These are phyloP conservation scores for Marasmius fiardii DNA, from an alignment of 1,284 basidiomycete species.

Conservation along the genomic window DNA sequence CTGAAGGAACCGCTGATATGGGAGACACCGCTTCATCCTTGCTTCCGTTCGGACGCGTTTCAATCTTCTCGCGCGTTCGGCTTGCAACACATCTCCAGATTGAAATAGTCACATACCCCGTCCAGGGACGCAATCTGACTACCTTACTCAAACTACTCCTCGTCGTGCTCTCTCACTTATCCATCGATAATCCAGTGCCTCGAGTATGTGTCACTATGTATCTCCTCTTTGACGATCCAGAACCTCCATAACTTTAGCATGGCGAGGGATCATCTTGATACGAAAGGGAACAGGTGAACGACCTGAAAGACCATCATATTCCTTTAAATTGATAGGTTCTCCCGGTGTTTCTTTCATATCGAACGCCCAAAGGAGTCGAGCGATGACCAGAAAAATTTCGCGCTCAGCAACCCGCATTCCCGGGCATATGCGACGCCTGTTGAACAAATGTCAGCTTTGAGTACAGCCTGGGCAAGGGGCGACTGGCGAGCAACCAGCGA, in stretches of 20 bases:
- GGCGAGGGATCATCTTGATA: constrained; percentile 28
- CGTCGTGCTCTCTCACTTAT: too few relatives aligned
- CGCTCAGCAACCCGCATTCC: constrained; percentile 5
- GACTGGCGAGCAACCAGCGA: background rate
- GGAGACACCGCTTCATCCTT: too few relatives aligned
- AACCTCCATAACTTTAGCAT: background rate
- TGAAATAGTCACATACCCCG: too few relatives aligned
- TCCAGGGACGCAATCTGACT: too few relatives aligned
- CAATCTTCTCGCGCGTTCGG: too few relatives aligned
- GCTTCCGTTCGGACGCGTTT: too few relatives aligned
- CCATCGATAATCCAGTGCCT: too few relatives aligned
- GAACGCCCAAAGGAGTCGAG: constrained; percentile 2
- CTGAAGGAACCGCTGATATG: too few relatives aligned
- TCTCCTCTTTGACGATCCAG: too few relatives aligned
- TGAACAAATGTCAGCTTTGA: background rate
- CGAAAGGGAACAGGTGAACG: constrained; percentile 34
- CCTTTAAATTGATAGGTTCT: constrained; percentile 35
- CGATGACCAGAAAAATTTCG: background rate
- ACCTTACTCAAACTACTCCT: too few relatives aligned
- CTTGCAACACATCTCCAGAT: too few relatives aligned
- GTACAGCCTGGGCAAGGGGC: background rate
- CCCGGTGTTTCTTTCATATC: constrained; percentile 24
- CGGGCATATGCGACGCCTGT: background rate
- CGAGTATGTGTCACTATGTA: too few relatives aligned
- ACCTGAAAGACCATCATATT: constrained; percentile 39